phyloP scores from a whole-genome alignment of 768 basidiomycete species.

The Harrya chromipes region DNA sequence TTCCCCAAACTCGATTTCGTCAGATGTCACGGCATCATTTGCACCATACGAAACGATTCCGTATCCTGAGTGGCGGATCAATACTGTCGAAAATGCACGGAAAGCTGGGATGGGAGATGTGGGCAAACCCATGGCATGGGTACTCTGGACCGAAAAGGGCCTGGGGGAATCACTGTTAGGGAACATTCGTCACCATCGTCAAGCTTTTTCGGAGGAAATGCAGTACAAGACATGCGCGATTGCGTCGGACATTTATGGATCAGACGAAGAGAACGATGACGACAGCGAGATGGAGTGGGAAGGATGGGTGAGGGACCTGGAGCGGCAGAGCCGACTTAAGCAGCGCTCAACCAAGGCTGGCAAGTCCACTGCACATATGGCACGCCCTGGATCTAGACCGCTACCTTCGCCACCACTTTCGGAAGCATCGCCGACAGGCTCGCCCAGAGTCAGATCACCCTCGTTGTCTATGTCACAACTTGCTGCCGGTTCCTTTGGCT shows the following conservation, averaged over 20 bases:
- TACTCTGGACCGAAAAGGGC: slow-evolving; percentile 34
- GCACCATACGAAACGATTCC: slow-evolving; percentile 39
- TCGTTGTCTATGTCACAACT: slow-evolving; percentile 10
- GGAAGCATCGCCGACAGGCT: slow-evolving; percentile 23
- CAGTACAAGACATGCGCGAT: slow-evolving; percentile 13
- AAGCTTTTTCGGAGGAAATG: slow-evolving; percentile 23
- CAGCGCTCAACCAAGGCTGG: slow-evolving; percentile 5
- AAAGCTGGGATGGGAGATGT: slow-evolving; percentile 59
- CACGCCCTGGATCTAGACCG: slow-evolving; percentile 6
- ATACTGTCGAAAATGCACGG: slow-evolving; percentile 48
- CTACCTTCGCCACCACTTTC: slow-evolving; percentile 28
- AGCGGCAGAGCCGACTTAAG: slow-evolving; percentile 33
- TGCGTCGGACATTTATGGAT: slow-evolving; percentile 11
- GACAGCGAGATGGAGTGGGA: slow-evolving; percentile 64
- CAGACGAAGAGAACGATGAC: slow-evolving; percentile 38
- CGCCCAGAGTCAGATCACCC: slow-evolving; percentile 18
- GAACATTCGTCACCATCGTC: slow-evolving; percentile 23
- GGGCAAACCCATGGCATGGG: slow-evolving; percentile 50
- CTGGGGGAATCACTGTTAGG: slow-evolving; percentile 18
- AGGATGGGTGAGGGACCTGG: slow-evolving; percentile 60
- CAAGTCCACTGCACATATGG: background rate
- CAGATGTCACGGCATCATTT: slow-evolving; percentile 16
- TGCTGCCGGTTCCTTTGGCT: background rate
- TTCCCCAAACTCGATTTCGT: slow-evolving; percentile 34
- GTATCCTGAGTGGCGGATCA: slow-evolving; percentile 67